phyloP scores from a whole-genome alignment of 768 basidiomycete genomes.

The Hemileccinum rubropunctum region DNA sequence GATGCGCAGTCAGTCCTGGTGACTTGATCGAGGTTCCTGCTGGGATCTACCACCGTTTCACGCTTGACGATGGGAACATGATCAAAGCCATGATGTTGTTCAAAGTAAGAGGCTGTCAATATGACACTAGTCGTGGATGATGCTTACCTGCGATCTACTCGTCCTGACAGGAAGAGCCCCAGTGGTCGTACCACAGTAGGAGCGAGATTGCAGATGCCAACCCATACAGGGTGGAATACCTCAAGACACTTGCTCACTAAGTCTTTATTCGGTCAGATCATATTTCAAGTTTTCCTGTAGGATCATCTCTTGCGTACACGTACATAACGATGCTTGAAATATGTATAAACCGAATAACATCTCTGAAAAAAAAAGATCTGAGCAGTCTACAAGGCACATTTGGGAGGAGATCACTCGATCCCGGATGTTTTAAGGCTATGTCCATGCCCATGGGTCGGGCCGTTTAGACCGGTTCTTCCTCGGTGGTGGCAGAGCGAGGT shows the following conservation, averaged over 20 bases:
- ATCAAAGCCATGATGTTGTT: conserved; percentile 80
- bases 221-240: conserved; percentile 56
- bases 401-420: too few relatives aligned
- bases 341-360: too few relatives aligned
- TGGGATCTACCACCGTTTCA: conserved; percentile 94
- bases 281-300: not conserved
- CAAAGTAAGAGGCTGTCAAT: conserved; percentile 48
- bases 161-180: conserved; percentile 73
- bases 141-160: not conserved
- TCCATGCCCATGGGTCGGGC: too few relatives aligned
- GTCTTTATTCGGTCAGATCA: not conserved
- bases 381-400: too few relatives aligned
- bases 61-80: conserved; percentile 67
- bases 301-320: too few relatives aligned
- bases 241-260: conserved; percentile 42
- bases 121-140: not conserved
- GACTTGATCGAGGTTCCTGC: conserved; percentile 84
- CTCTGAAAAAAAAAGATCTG: too few relatives aligned
- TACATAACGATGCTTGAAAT: too few relatives aligned
- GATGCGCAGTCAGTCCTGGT: conserved; percentile 67
- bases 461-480: too few relatives aligned
- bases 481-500: too few relatives aligned
- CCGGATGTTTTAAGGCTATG: too few relatives aligned
- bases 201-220: conserved; percentile 60
- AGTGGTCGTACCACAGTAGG: conserved; percentile 77